Evolutionary conservation across 2,329 filamentous ascomycete genomes (phyloP).

Genomic region (Capronia coronata): DNA sequence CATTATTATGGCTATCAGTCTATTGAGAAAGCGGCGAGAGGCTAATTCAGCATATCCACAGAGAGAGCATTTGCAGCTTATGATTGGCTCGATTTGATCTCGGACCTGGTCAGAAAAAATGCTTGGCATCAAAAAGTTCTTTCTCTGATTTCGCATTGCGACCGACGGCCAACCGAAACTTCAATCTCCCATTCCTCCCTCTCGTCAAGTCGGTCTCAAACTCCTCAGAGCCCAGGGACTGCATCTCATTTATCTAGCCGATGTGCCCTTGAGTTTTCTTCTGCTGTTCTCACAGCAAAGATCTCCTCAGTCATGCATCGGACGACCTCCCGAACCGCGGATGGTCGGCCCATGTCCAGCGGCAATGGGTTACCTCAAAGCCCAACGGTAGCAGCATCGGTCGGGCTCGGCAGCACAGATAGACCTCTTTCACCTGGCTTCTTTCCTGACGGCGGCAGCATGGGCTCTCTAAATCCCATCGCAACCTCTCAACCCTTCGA

Average conservation of each 20-base stretch:
- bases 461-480: constrained; percentile 44
- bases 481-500: constrained; percentile 55
- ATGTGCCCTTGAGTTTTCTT: constrained; percentile 15
- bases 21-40: not conserved
- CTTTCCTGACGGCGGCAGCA: constrained; percentile 10
- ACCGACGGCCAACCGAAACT: not conserved
- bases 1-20: too few species aligned
- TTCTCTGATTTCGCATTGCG: not conserved
- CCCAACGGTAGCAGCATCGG: constrained; percentile 38
- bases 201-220: constrained; percentile 8
- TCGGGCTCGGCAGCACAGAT: constrained; percentile 29
- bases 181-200: constrained; percentile 4
- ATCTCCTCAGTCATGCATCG: constrained; percentile 15
- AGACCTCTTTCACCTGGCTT: constrained; percentile 8
- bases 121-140: constrained; percentile 8
- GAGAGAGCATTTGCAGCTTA: not conserved
- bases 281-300: constrained; percentile 17
- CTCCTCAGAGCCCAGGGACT: not conserved
- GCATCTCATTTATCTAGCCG: constrained; percentile 5
- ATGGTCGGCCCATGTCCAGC: constrained; percentile 14
- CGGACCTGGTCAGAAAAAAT: not conserved
- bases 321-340: constrained; percentile 4
- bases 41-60: too few species aligned
- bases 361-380: constrained; percentile 33
- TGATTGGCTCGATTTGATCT: constrained; percentile 1